These are phyloP conservation scores for Diaporthe humulicola DNA, from an alignment of 2,329 filamentous ascomycete species.

Conservation along the genomic window DNA sequence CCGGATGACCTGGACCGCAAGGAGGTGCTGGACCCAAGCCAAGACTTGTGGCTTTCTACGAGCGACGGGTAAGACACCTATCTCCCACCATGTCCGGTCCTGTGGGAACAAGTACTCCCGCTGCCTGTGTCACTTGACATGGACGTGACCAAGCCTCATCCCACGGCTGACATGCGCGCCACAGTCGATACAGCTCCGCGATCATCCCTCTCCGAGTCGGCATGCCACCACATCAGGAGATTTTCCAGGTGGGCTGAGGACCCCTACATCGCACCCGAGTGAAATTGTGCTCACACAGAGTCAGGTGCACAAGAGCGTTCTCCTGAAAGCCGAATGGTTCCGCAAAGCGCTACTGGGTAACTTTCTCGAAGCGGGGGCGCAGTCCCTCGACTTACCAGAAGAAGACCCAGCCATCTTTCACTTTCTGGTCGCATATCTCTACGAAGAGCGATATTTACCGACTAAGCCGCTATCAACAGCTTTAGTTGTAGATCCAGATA, in stretches of 20 bases:
- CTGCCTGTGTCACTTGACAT: conserved; percentile 17
- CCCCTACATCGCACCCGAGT: neutral
- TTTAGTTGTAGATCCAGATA: conserved; percentile 54
- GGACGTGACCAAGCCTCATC: conserved; percentile 37
- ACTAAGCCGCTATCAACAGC: conserved; percentile 58
- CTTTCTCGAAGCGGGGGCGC: conserved; percentile 60
- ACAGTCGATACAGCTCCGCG: conserved; percentile 59
- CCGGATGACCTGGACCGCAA: conserved; percentile 49
- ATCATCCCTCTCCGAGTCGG: conserved; percentile 62
- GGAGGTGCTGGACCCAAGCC: conserved; percentile 54
- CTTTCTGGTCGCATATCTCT: conserved; percentile 64
- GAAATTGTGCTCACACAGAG: conserved; percentile 21
- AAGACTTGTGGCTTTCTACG: conserved; percentile 64
- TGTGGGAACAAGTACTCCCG: conserved; percentile 2
- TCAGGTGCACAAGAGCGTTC: conserved; percentile 61
- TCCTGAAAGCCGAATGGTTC: conserved; percentile 63
- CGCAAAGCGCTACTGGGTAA: conserved; percentile 61
- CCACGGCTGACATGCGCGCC: neutral
- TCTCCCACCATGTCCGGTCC: conserved; percentile 6
- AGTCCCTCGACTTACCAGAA: conserved; percentile 63
- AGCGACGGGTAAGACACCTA: conserved; percentile 57
- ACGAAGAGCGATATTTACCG: conserved; percentile 61
- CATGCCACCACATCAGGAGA: conserved; percentile 54
- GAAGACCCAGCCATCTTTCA: conserved; percentile 65
- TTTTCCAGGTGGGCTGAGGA: conserved; percentile 53